phyloP scores from a whole-genome alignment of 805 yeast genomes.

The Lipomyces orientalis region DNA sequence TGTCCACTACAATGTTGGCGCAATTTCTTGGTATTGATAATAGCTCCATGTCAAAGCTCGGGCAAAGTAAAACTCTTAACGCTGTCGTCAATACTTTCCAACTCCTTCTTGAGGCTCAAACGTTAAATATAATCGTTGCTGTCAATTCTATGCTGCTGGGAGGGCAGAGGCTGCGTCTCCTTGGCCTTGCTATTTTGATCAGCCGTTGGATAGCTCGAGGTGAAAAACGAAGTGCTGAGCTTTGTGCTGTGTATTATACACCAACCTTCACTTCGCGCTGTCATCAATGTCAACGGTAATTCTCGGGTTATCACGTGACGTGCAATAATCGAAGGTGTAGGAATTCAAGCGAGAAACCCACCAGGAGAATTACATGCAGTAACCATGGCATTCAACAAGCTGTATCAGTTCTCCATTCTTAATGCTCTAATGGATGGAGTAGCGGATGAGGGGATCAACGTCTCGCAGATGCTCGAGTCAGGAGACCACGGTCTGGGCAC shows the following conservation, averaged over 20 bases:
- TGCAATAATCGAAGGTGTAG: too few species aligned
- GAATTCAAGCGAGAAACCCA: too few species aligned
- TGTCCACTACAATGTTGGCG: background rate
- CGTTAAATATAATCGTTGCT: background rate
- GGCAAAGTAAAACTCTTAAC: background rate
- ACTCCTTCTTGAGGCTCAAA: background rate
- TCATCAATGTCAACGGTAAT: too few species aligned
- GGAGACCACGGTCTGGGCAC: slow-evolving; percentile 1
- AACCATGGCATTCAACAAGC: background rate
- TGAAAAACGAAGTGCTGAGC: too few species aligned
- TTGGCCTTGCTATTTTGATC: background rate
- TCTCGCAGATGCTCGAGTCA: background rate
- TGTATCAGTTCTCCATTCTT: background rate
- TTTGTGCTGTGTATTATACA: too few species aligned
- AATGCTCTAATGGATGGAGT: background rate
- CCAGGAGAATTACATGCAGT: background rate
- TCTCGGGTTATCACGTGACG: too few species aligned
- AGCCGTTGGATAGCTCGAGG: too few species aligned
- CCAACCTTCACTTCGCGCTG: too few species aligned
- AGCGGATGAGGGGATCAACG: background rate
- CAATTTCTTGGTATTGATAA: background rate
- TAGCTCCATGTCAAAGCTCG: background rate
- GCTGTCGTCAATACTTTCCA: background rate
- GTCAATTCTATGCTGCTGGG: background rate
- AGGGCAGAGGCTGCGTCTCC: background rate